A percentile compares a stretch with the other conserved stretches of the same genome.
Conservation (phyloP, 306 rosid genomes). For the Prunus dulcis region DNA sequence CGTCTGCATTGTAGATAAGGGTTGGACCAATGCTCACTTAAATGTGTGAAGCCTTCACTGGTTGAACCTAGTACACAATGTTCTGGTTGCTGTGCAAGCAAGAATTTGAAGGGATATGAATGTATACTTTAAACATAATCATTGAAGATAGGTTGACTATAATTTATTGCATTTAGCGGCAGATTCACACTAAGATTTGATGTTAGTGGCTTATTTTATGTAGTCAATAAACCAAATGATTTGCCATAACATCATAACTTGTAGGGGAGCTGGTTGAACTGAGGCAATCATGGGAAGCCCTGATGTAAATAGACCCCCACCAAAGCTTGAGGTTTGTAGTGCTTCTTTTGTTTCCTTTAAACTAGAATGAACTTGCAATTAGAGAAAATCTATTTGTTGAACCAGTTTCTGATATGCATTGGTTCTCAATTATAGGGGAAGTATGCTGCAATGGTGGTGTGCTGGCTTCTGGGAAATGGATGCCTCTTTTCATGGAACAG, state of each 20-base stretch:
- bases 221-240: not conserved
- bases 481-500: constrained; percentile 90
- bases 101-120: not conserved
- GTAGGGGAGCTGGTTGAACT: constrained; percentile 24
- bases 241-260: not conserved
- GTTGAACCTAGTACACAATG: not conserved
- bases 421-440: constrained; percentile 50
- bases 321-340: constrained; percentile 51
- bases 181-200: not conserved
- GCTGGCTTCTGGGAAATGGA: constrained; percentile 94
- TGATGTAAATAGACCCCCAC: constrained; percentile 33
- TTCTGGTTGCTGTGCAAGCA: not conserved
- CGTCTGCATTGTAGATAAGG: not conserved
- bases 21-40: not conserved
- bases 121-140: not conserved
- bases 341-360: not conserved
- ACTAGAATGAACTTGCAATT: not conserved
- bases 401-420: constrained; percentile 10
- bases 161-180: not conserved
- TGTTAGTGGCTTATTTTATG: not conserved
- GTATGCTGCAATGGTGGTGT: constrained; percentile 45
- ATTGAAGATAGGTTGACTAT: not conserved
- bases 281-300: constrained; percentile 28
- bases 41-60: not conserved
- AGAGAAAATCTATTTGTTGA: not conserved